Evolutionary conservation across 2,329 filamentous ascomycete genomes (phyloP).

Genomic region (Epichloe amarillans): DNA sequence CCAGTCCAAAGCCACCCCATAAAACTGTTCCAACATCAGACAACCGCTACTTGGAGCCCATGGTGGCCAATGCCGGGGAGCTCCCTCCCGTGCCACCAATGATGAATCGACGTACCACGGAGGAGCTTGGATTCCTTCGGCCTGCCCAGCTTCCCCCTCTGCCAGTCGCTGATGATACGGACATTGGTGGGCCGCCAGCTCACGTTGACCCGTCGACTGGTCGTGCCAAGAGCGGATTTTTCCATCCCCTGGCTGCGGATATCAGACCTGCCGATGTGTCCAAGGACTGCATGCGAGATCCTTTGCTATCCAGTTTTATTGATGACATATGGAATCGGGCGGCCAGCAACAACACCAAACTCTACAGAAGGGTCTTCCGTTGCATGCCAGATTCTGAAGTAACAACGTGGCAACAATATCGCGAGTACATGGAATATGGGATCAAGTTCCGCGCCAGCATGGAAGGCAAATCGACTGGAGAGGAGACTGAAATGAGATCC

Average conservation of each 20-base stretch:
- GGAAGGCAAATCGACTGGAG: constrained; percentile 38
- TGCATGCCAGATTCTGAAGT: constrained; percentile 97
- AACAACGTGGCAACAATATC: constrained; percentile 84
- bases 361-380: constrained; percentile 86
- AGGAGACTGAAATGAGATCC: constrained; percentile 34
- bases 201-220: constrained; percentile 37
- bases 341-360: constrained; percentile 87
- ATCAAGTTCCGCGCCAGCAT: constrained; percentile 61
- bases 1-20: constrained; percentile 24
- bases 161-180: constrained; percentile 61
- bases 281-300: constrained; percentile 90
- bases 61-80: constrained; percentile 28
- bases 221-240: constrained; percentile 28
- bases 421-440: constrained; percentile 65
- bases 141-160: constrained; percentile 60
- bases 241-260: constrained; percentile 48
- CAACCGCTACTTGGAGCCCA: constrained; percentile 19
- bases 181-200: constrained; percentile 64
- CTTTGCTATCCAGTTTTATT: constrained; percentile 68
- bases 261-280: constrained; percentile 62
- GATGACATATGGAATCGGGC: constrained; percentile 78
- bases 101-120: constrained; percentile 46
- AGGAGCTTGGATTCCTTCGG: constrained; percentile 54
- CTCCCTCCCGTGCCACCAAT: constrained; percentile 46
- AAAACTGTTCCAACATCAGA: constrained; percentile 13